Conservation (phyloP, 495 filamentous ascomycete genomes). For the Chaetomium tenue region DNA sequence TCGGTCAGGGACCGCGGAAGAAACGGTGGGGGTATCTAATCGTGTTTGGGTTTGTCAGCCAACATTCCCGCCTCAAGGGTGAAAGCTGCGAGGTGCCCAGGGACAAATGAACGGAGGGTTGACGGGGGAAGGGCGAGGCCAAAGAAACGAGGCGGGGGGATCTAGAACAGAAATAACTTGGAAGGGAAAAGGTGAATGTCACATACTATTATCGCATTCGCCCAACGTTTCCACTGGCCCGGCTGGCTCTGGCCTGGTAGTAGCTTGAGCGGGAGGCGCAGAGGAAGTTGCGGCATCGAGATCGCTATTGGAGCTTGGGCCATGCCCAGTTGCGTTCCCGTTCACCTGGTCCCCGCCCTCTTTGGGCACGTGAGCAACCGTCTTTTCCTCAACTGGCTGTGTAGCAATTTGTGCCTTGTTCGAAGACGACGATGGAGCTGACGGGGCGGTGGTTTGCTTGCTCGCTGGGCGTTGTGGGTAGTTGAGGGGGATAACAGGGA, state of each 20-base stretch:
- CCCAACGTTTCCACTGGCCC: not conserved
- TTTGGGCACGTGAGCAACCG: not conserved
- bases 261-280: constrained; percentile 12
- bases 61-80: not conserved
- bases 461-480: constrained; percentile 31
- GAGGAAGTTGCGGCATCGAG: constrained; percentile 10
- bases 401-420: constrained; percentile 7
- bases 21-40: constrained; percentile 23
- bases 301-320: constrained; percentile 2
- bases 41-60: constrained; percentile 19
- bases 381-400: constrained; percentile 14
- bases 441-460: constrained; percentile 18
- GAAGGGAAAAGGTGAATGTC: not conserved
- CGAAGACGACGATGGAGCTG: constrained; percentile 15
- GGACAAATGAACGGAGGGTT: not conserved
- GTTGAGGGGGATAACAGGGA: constrained; percentile 36
- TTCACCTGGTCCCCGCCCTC: constrained; percentile 7
- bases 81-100: not conserved
- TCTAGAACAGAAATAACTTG: too few species aligned
- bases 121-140: constrained; percentile 7
- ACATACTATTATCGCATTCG: constrained; percentile 17
- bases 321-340: not conserved
- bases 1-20: constrained; percentile 12
- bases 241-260: not conserved
- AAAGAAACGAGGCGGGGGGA: not conserved